Evolutionary conservation across 1,284 basidiomycete genomes (phyloP).

Genomic region (Serendipita sp.): DNA sequence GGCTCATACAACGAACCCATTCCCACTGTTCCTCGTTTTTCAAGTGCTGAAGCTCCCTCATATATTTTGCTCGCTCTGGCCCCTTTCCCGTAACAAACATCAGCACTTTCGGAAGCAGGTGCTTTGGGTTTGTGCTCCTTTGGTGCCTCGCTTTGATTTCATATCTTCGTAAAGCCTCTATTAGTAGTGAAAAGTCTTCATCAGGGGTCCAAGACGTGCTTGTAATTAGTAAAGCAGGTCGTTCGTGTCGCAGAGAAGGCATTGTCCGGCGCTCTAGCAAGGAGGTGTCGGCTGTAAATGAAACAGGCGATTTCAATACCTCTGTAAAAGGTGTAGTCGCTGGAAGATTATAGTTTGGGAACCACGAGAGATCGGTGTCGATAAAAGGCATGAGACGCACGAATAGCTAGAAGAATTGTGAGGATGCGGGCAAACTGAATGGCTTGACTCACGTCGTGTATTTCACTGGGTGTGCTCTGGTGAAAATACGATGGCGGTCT

Average conservation of each 20-base stretch:
- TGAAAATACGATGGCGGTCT: slow-evolving; percentile 75
- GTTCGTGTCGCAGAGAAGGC: slow-evolving; percentile 38
- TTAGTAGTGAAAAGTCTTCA: slow-evolving; percentile 82
- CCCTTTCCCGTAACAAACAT: slow-evolving; percentile 91
- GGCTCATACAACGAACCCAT: slow-evolving; percentile 68
- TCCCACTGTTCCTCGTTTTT: slow-evolving; percentile 51
- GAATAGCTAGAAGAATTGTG: slow-evolving; percentile 33
- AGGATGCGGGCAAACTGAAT: slow-evolving; percentile 13
- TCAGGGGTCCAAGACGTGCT: slow-evolving; percentile 97
- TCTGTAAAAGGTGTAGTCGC: slow-evolving; percentile 51
- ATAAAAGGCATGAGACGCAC: slow-evolving; percentile 32
- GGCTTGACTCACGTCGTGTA: slow-evolving; percentile 45
- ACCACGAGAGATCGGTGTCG: slow-evolving; percentile 23
- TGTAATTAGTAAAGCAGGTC: slow-evolving; percentile 79
- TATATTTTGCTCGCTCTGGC: slow-evolving; percentile 60
- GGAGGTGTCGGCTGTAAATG: slow-evolving; percentile 21
- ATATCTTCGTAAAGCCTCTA: slow-evolving; percentile 58
- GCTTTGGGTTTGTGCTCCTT: slow-evolving; percentile 13
- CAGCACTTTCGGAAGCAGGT: slow-evolving; percentile 54
- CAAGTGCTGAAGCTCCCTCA: slow-evolving; percentile 40
- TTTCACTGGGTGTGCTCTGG: slow-evolving; percentile 48
- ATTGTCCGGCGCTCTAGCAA: slow-evolving; percentile 15
- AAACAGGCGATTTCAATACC: slow-evolving; percentile 15
- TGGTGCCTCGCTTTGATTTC: slow-evolving; percentile 38
- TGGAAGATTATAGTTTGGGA: slow-evolving; percentile 32